Evolutionary conservation across 441 rosid genomes (phyloP).

Genomic region (Syzygium malaccense): DNA sequence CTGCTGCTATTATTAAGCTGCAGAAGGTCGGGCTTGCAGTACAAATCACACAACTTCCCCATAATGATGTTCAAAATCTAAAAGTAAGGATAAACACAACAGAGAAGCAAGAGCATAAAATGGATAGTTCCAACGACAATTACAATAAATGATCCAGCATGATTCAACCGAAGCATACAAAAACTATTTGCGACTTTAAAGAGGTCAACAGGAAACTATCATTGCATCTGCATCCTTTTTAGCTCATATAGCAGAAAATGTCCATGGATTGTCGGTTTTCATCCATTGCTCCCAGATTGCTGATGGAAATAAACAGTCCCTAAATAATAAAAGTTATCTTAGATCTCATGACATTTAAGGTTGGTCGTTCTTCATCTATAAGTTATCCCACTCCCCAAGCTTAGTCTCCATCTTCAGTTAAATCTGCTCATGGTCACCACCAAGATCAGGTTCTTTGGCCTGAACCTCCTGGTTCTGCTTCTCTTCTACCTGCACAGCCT

Average conservation of each 20-base stretch:
- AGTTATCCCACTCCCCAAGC: background rate
- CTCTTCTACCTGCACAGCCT: background rate
- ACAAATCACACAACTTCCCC: background rate
- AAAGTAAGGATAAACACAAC: background rate
- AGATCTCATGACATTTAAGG: background rate
- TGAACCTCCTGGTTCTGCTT: background rate
- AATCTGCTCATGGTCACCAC: background rate
- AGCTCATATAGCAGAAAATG: background rate
- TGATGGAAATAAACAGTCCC: background rate
- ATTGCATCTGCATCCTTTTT: background rate
- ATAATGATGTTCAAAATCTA: background rate
- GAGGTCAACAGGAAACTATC: background rate
- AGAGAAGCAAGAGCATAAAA: background rate
- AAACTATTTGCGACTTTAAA: background rate
- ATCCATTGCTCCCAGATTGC: background rate
- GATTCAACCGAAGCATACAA: background rate
- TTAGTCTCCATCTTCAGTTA: background rate
- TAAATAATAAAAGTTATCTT: background rate
- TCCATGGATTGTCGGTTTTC: background rate
- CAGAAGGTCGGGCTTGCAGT: background rate
- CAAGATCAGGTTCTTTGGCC: background rate
- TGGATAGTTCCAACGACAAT: background rate
- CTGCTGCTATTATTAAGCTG: background rate
- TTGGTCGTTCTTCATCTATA: background rate
- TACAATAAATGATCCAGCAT: background rate